Evolutionary conservation across 192 early-diverging fungal species (phyloP).

Genomic region (Kappamyces sp.): DNA sequence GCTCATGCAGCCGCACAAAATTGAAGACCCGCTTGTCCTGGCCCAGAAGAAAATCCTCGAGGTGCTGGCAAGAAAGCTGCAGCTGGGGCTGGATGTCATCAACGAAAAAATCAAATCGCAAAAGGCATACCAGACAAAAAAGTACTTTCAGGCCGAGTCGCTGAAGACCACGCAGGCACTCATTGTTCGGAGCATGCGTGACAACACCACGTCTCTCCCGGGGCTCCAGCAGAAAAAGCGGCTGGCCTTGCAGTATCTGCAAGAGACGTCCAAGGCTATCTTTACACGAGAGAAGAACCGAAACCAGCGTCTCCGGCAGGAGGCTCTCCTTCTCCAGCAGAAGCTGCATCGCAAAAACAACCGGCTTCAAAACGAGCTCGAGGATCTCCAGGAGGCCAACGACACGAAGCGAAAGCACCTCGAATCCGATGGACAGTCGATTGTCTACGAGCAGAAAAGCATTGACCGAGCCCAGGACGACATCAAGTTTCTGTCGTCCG

Average conservation of each 20-base stretch:
- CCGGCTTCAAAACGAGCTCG: background rate
- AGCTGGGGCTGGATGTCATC: slow-evolving; percentile 8
- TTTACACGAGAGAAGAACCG: slow-evolving; percentile 8
- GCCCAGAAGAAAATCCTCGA: no score
- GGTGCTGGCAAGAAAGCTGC: background rate
- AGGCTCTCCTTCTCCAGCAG: background rate
- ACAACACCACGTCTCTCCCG: background rate
- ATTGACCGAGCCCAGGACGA: slow-evolving; percentile 12
- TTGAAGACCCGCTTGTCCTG: no score
- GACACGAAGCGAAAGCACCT: background rate
- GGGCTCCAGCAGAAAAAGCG: slow-evolving; percentile 4
- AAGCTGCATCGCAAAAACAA: slow-evolving; percentile 9
- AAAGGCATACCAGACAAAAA: slow-evolving; percentile 5
- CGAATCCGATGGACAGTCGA: background rate
- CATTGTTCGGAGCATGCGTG: background rate
- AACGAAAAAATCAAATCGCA: slow-evolving; percentile 11
- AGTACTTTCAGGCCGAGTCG: slow-evolving; percentile 5
- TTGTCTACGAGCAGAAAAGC: background rate
- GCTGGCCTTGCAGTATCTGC: background rate
- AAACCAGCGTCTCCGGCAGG: slow-evolving; percentile 1
- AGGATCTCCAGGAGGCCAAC: slow-evolving; percentile 5
- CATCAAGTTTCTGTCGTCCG: slow-evolving; percentile 4
- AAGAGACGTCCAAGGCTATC: background rate
- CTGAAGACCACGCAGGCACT: slow-evolving; percentile 3
- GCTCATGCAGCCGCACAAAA: no score